Evolutionary conservation across 441 rosid species (phyloP).

Genomic region (Breynia disticha): DNA sequence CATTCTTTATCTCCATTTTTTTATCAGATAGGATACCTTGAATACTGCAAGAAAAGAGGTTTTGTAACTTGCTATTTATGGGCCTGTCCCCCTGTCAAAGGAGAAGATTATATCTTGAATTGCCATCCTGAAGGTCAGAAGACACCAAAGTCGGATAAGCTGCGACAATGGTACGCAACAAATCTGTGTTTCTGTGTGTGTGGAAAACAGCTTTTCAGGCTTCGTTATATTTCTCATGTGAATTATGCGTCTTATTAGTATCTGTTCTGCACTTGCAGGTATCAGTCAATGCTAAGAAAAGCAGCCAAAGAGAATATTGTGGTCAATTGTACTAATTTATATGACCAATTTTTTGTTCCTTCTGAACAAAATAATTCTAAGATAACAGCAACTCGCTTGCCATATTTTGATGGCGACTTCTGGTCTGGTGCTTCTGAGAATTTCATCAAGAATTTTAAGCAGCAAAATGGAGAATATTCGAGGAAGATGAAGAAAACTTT

Average conservation of each 20-base stretch:
- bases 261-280: constrained; percentile 34
- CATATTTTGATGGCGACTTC: constrained; percentile 76
- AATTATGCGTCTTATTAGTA: neutral
- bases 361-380: constrained; percentile 34
- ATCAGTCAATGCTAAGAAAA: constrained; percentile 44
- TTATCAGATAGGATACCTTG: constrained; percentile 67
- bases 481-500: constrained; percentile 31
- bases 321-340: constrained; percentile 41
- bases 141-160: constrained; percentile 64
- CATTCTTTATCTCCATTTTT: constrained; percentile 4
- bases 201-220: too few relatives aligned
- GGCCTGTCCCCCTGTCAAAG: constrained; percentile 80
- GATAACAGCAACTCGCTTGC: constrained; percentile 59
- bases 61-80: constrained; percentile 63
- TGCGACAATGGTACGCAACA: constrained; percentile 48
- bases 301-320: constrained; percentile 43
- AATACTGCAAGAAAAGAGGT: constrained; percentile 67
- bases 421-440: constrained; percentile 60
- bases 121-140: constrained; percentile 75
- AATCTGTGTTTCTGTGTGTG: too few relatives aligned
- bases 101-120: constrained; percentile 66
- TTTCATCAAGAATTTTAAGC: constrained; percentile 32
- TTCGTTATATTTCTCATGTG: constrained; percentile 4
- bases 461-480: constrained; percentile 17
- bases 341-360: constrained; percentile 50